Evolutionary conservation across 2,329 filamentous ascomycete species (phyloP), one percentile per base, ranked within the genome.

Genomic region (Ophiostoma fasciatum): DNA sequence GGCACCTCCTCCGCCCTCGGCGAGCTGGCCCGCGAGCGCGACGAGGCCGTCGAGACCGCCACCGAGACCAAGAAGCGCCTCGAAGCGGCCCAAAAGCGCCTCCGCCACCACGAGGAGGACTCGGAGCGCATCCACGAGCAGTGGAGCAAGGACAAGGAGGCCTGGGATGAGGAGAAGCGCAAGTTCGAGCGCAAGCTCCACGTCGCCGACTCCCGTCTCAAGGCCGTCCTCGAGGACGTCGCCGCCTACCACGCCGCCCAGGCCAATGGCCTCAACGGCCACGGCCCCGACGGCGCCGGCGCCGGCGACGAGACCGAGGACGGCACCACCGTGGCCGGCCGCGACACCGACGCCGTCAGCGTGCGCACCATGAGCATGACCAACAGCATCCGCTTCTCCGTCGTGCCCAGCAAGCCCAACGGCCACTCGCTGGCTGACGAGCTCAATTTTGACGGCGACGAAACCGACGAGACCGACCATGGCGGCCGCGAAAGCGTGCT

Each of bases 401-500:
- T 61, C 15, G 18, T 40, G 5, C 23, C 41, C 9, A 22, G 15
- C 26, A 78, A 77, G 50, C 50, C 61, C 4, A 75, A 74, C 47
- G 81, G 79, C 2, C 58, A 84, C 40, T 93, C 80, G 43, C 65
- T 98, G 28, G 90, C 90, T 1, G 87, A 96, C 48, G 90, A 98
- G 58, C 68, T 98, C 37, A 78, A 82, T 42, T 81, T 94, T 42
- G 82, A 87, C 39, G 80, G 82, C 42, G 82, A 88, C 38, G 82
- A 87, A 22, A 66, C 72, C 29, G 70, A 74, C 37, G 63, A 81
- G 43, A 78, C 80, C 25, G 77, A 87, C 43, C 69, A 78, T 30
- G 79, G 83, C 33, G 76, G 77, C 2, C 71, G 75, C 26, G 70
- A 77, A 38, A 79, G 72, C 42, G 63, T 65, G 13, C 48, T 75